Base-by-base conservation (phyloP, 2,329 filamentous ascomycete species). In the Cercospora sp. region DNA sequence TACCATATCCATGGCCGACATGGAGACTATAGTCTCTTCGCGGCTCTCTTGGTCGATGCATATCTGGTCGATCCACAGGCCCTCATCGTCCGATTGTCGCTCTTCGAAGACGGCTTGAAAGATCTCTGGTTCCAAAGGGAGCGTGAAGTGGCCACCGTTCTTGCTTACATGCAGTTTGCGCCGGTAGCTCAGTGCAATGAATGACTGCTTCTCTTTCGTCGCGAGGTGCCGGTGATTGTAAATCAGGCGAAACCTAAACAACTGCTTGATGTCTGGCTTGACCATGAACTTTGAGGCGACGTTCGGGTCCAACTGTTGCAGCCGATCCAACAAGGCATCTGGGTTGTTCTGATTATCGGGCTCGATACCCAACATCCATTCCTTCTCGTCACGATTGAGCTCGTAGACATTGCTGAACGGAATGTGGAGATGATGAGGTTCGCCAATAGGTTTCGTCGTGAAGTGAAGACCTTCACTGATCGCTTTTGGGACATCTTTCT, bases 11-110 rank as follows among this genome's bases (percentile, higher is more conserved):
- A 82, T 81, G 1, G 79, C 76, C 20, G 78, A 80, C 65, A 82
- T 78, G 1, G 78, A 76, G n/a, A 77, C 73, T 1, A 76, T 78
- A 55, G 76, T 80, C 68, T 83, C 81, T 1, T 67, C 68, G 51
- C 82, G 78, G 42, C 79, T 77, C 2, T 80, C 77, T 63, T 82
- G 79, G 57, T 82, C 77, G 65, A 82, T 80, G 71, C 80, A 82
- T 7, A 82, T 80, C 62, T 83, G 81, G 68, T 83, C 81, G 48
- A 81, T 80, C 81, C 80, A 83, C 5, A 83, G 66, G 6, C 81
- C 81, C 71, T 83, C 81, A 6, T 73, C 72, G 18, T 75, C 72
- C 9, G 70, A 72, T 33, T 69, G 65, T 20, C 79, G 76, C 70
- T 83, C 80, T 60, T 77, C 74, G 60, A 81, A 74, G 0, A 82